Evolutionary conservation across 2,329 filamentous ascomycete species (phyloP).

Genomic region (Trichoderma simmonsii): DNA sequence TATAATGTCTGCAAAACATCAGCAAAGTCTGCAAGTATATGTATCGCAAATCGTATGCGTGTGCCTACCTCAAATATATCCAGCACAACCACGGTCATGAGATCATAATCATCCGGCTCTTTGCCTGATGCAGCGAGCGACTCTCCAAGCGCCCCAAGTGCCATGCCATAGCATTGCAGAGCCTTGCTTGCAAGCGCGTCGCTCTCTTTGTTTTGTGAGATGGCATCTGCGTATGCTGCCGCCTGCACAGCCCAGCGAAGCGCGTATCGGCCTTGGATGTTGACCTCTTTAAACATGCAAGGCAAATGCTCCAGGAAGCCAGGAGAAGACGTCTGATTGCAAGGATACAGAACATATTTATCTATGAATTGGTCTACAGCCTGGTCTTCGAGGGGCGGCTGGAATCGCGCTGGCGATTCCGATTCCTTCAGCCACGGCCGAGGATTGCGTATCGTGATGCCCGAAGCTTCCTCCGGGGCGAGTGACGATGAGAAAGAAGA

Average conservation of each 20-base stretch:
- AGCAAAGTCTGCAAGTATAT: too few relatives aligned
- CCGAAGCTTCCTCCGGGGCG: background rate
- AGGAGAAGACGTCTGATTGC: constrained; percentile 30
- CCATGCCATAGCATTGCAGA: constrained; percentile 35
- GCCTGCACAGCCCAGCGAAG: constrained; percentile 39
- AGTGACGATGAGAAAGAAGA: background rate
- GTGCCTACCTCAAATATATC: constrained; percentile 39
- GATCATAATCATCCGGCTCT: constrained; percentile 37
- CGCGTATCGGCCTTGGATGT: constrained; percentile 35
- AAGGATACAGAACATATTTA: constrained; percentile 38
- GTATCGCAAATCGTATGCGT: background rate
- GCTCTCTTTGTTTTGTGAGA: constrained; percentile 23
- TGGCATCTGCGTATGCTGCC: constrained; percentile 32
- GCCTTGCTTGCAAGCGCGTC: constrained; percentile 24
- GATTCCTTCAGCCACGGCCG: background rate
- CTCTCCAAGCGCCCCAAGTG: constrained; percentile 33
- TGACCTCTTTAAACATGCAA: constrained; percentile 37
- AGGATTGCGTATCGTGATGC: background rate
- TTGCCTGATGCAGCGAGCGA: constrained; percentile 32
- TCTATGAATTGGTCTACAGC: constrained; percentile 35
- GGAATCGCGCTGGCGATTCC: background rate
- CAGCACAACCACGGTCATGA: constrained; percentile 40
- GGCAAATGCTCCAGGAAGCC: constrained; percentile 41
- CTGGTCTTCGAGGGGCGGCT: constrained; percentile 26
- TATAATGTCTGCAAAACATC: constrained; percentile 31